Percentiles rank a stretch among this genome's conserved stretches.
Conservation (phyloP, 2,329 filamentous ascomycete genomes). For the Pseudocercospora vitis region DNA sequence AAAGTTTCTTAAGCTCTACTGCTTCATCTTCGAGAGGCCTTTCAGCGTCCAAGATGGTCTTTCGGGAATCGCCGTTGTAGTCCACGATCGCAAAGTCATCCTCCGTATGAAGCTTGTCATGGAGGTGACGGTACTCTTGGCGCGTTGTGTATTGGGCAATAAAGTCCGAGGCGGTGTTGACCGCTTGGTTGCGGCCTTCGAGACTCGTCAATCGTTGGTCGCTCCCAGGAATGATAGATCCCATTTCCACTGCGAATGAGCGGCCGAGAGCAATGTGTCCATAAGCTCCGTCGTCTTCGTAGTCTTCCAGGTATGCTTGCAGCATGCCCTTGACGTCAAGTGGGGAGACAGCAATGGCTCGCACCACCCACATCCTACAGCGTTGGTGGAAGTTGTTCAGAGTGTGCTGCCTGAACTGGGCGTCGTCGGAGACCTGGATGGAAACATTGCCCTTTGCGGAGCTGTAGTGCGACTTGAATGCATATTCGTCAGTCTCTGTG, state of each 20-base stretch:
- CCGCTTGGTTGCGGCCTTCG: conserved; percentile 62
- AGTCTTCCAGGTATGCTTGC: conserved; percentile 94
- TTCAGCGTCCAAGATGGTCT: conserved; percentile 16
- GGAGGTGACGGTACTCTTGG: conserved; percentile 86
- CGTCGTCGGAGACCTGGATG: conserved; percentile 92
- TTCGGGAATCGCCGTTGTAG: conserved; percentile 25
- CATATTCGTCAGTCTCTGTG: conserved; percentile 89
- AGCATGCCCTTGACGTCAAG: conserved; percentile 92
- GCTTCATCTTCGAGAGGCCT: conserved; percentile 44
- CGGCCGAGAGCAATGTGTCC: conserved; percentile 89
- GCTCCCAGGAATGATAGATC: conserved; percentile 77
- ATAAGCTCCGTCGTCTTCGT: conserved; percentile 85
- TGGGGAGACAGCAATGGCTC: conserved; percentile 79
- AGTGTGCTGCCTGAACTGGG: conserved; percentile 75
- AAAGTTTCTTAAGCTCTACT: conserved; percentile 67
- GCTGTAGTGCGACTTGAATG: conserved; percentile 76
- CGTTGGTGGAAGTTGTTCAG: conserved; percentile 73
- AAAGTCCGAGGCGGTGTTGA: conserved; percentile 94
- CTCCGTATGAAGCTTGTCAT: conserved; percentile 50
- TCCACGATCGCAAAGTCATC: conserved; percentile 37
- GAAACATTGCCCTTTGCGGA: conserved; percentile 76
- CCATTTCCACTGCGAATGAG: conserved; percentile 92
- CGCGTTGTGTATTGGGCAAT: conserved; percentile 95
- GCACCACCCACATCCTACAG: conserved; percentile 76
- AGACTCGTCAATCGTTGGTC: conserved; percentile 85